Evolutionary conservation across 2,329 filamentous ascomycete species (phyloP).

Genomic region (Davidsoniella eucalypti): DNA sequence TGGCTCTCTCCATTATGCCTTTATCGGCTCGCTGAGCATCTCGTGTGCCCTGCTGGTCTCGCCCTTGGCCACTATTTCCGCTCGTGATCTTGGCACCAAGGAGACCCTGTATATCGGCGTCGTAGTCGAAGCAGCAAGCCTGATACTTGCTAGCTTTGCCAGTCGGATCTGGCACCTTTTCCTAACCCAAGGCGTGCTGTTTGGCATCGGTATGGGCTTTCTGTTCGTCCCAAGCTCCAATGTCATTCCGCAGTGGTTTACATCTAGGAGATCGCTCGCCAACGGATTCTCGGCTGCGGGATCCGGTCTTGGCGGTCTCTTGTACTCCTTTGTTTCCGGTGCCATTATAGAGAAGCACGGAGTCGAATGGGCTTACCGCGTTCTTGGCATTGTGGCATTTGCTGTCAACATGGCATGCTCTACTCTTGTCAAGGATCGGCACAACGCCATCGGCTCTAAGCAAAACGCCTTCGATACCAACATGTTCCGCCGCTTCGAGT

Average conservation of each 20-base stretch:
- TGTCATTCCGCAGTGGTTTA: constrained; percentile 61
- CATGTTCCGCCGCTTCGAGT: constrained; percentile 46
- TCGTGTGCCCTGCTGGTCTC: constrained; percentile 45
- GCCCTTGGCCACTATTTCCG: constrained; percentile 46
- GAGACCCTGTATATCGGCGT: constrained; percentile 48
- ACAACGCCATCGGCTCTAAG: constrained; percentile 50
- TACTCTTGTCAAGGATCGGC: constrained; percentile 52
- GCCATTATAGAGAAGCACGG: constrained; percentile 50
- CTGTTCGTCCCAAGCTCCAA: constrained; percentile 53
- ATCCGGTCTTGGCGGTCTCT: constrained; percentile 55
- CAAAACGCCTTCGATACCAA: constrained; percentile 48
- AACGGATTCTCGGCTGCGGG: constrained; percentile 54
- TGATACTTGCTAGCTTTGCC: constrained; percentile 57
- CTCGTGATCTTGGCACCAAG: constrained; percentile 45
- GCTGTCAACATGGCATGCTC: constrained; percentile 47
- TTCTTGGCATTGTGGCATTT: constrained; percentile 46
- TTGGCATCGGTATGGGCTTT: constrained; percentile 66
- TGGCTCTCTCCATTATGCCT: constrained; percentile 52
- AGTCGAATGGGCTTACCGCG: constrained; percentile 49
- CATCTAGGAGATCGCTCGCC: constrained; percentile 47
- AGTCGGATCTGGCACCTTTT: constrained; percentile 58
- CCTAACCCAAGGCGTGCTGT: constrained; percentile 56
- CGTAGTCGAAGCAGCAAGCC: constrained; percentile 43
- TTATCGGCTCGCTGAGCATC: constrained; percentile 40
- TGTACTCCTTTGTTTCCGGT: constrained; percentile 50